Evolutionary conservation across 2,329 filamentous ascomycete species (phyloP).

Genomic region (Fusarium udum): DNA sequence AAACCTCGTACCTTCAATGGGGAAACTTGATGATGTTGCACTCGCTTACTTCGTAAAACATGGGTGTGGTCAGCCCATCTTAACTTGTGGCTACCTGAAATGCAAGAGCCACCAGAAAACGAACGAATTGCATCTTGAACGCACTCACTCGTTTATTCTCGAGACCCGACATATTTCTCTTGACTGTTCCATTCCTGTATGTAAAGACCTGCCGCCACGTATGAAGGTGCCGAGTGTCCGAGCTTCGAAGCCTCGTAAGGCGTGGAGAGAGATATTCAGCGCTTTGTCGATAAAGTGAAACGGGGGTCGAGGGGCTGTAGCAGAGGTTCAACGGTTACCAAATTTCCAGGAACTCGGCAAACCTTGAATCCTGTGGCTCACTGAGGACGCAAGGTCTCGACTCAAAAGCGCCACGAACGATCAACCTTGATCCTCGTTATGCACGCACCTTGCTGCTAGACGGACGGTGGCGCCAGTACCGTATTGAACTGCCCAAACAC

Average conservation of each 20-base stretch:
- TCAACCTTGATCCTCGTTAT: conserved; percentile 22
- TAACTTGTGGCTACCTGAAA: conserved; percentile 31
- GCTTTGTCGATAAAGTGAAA: conserved; percentile 2
- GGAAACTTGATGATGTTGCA: conserved; percentile 19
- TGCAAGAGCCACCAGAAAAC: conserved; percentile 5
- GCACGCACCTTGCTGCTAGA: conserved; percentile 8
- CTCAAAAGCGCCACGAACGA: conserved; percentile 20
- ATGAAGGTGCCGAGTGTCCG: neutral
- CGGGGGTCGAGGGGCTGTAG: conserved; percentile 3
- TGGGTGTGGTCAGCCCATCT: conserved; percentile 14
- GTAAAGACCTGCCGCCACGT: conserved; percentile 6
- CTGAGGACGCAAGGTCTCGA: conserved; percentile 9
- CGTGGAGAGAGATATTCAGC: neutral
- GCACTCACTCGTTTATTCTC: neutral
- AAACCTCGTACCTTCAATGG: conserved; percentile 7
- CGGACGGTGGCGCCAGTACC: conserved; percentile 4
- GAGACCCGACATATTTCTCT: neutral
- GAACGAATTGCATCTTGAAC: neutral
- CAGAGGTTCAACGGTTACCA: conserved; percentile 19
- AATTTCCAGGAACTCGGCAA: conserved; percentile 20
- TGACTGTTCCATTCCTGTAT: conserved; percentile 14
- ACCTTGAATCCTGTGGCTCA: conserved; percentile 18
- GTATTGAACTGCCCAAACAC: conserved; percentile 2
- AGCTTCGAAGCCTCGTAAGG: neutral
- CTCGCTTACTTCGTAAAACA: conserved; percentile 3